Evolutionary conservation across 495 filamentous ascomycete genomes (phyloP), one percentile per base, ranked within the genome.

Genomic region (Lophiotrema nucula): DNA sequence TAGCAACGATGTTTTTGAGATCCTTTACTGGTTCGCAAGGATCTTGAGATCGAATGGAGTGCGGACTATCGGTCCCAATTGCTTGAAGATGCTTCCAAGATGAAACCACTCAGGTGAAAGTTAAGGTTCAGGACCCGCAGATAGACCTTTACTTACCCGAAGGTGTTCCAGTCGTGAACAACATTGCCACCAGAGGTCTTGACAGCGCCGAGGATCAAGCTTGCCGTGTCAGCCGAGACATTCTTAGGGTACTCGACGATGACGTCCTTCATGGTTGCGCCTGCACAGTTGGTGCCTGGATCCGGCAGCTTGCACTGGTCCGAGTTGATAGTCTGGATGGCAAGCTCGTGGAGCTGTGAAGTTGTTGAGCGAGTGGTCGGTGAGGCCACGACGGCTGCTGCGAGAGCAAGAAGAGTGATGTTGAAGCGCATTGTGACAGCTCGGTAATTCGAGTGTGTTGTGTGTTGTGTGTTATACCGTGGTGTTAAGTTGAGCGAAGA

Each of bases 281-380:
- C 57, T 0, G 57, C 57, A 19, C 57, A 60, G 50, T 53, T 60
- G 25, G 16, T 25, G 55, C 37, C 38, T 4, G 55, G 46, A 3
- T 26, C 26, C 16, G 55, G 46, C 15, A 58, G 27, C 1, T 11
- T 46, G 39, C 51, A 54, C 8, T 21, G 38, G 51, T 31, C 38
- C 21, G 55, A 51, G 22, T 15, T 13, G 21, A 13, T 11, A 37
- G 37, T 23, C n/a, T 25, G 15, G 35, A 21, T 3, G 31, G 13
- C 3, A 22, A 51, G 19, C 19, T 47, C 39, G 16, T 27, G 11
- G 45, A 57, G 18, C 3, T 11, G 38, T 19, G 37, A 50, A 28
- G 46, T n/a, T 10, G 37, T 1, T 3, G 45, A 2, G 22, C 18
- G 11, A 10, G 27, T 22, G 24, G 39, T 35, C 4, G 50, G 50